phyloP scores from a whole-genome alignment of 75 land plant species.

The Azolla pinnata region DNA sequence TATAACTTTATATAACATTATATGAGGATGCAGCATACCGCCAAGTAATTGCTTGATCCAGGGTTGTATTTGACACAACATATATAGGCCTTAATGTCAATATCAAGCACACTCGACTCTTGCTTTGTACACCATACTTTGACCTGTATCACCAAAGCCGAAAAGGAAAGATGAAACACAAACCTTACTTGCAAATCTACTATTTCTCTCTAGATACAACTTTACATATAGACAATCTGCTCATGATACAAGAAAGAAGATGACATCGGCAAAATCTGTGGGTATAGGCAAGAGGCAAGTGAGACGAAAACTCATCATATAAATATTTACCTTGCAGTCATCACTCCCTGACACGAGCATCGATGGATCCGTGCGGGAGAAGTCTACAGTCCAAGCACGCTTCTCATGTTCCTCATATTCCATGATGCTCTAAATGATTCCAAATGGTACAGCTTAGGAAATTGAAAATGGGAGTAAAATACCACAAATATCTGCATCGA shows the following conservation, averaged over 20 bases:
- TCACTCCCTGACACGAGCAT: conserved; percentile 97
- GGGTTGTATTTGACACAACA: conserved; percentile 99
- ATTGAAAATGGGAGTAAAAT: no score
- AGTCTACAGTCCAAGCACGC: conserved; percentile 99
- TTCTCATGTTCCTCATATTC: conserved; percentile 98
- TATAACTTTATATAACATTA: background rate
- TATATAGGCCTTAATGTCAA: conserved; percentile 98
- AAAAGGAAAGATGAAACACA: no score
- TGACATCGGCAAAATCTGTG: background rate
- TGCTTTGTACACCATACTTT: conserved; percentile 97
- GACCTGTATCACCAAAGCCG: conserved; percentile 40
- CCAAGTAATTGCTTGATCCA: conserved; percentile 77
- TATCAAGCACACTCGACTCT: conserved; percentile 83
- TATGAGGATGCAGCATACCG: conserved; percentile 39
- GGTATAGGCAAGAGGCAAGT: no score
- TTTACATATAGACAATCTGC: background rate
- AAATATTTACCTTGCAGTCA: conserved; percentile 78
- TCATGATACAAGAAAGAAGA: conserved; percentile 6
- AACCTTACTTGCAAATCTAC: background rate
- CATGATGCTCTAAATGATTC: conserved; percentile 60
- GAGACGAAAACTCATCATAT: no score
- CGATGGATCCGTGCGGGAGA: conserved; percentile 86
- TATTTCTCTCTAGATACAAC: no score
- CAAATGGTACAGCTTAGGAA: background rate
- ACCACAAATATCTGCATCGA: no score